Percentiles rank a stretch among this genome's conserved stretches.
Evolutionary conservation across 208 protist genomes (phyloP).

Genomic region (Wallacemonas sp.): DNA sequence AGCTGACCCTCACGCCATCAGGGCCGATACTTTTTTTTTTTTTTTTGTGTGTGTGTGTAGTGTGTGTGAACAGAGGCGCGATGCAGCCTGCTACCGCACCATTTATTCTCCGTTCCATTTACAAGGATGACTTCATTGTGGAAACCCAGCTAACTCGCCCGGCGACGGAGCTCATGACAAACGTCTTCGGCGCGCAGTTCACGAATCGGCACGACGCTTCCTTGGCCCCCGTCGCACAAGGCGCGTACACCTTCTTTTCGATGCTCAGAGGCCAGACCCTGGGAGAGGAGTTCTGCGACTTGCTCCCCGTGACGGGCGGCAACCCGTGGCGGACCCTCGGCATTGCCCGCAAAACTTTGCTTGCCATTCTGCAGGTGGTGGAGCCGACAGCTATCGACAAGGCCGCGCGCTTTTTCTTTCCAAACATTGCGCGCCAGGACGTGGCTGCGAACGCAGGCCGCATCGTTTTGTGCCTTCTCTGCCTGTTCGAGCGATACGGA

Average conservation of each 20-base stretch:
- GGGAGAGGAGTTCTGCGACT: conserved; percentile 87
- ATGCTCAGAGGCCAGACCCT: conserved; percentile 76
- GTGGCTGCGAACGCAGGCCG: conserved; percentile 56
- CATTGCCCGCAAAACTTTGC: conserved; percentile 39
- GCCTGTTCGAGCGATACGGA: conserved; percentile 82
- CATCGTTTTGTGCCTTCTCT: conserved; percentile 52
- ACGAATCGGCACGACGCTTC: conserved; percentile 76
- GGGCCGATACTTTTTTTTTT: no score
- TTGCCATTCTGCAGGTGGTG: conserved; percentile 55
- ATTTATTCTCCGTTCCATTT: conserved; percentile 80
- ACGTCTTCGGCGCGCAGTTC: conserved; percentile 67
- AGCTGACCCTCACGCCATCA: no score
- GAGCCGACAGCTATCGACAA: conserved; percentile 56
- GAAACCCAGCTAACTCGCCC: conserved; percentile 63
- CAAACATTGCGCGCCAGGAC: conserved; percentile 55
- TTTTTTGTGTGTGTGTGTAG: neutral
- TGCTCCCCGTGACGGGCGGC: conserved; percentile 60
- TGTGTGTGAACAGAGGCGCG: neutral
- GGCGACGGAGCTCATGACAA: conserved; percentile 68
- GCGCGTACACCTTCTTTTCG: conserved; percentile 70
- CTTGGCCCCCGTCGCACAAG: conserved; percentile 47
- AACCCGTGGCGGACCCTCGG: conserved; percentile 48
- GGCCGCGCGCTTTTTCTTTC: conserved; percentile 58
- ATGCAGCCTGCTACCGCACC: conserved; percentile 83
- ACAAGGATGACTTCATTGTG: conserved; percentile 82